Evolutionary conservation across 495 filamentous ascomycete genomes (phyloP), one percentile per base, ranked within the genome.

Genomic region (Recurvomyces mirabilis): DNA sequence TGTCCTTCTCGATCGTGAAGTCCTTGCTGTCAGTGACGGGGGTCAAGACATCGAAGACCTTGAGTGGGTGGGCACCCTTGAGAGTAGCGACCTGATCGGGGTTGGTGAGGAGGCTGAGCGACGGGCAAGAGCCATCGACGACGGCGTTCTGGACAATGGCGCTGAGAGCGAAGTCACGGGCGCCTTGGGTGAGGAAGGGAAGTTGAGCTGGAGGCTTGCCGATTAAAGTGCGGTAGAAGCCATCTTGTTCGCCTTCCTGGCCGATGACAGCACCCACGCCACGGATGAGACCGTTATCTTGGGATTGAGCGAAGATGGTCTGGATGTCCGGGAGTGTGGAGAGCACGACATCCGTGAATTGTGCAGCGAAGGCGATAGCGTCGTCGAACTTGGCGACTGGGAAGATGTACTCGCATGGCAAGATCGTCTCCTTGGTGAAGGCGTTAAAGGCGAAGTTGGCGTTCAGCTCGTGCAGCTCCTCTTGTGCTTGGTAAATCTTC

Each of bases 321-420:
- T 68, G 65, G 0, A 71, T 72, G 48, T 79, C 75, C 46, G 78
- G 77, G 1, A 84, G 68, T 0, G 75, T 76, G 22, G 77, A 77
- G 14, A 84, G 63, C 1, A 79, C 77, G 14, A 82, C 39, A 43
- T 70, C 68, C 32, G 81, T 82, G 65, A 82, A 81, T 15, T 68
- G 78, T 18, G 65, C 56, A 12, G 79, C 81, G 9, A 83, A 65
- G 1, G 48, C 41, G 51, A 84, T 72, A 52, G 79, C 79, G 3
- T 68, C 62, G n/a, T 67, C 51, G 47, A 81, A 67, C 46, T 64
- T 68, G 18, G 64, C 48, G n/a, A 73, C 68, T 0, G 74, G 75
- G 62, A 81, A 81, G 11, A 59, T 55, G 62, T 81, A 83, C 28
- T 66, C 43, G 65, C 81, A 85, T 0, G 78, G 76, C 39, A 60